Evolutionary conservation across 75 land plant species (phyloP), one percentile per base, ranked within the genome.

Genomic region (Picea sitchensis): DNA sequence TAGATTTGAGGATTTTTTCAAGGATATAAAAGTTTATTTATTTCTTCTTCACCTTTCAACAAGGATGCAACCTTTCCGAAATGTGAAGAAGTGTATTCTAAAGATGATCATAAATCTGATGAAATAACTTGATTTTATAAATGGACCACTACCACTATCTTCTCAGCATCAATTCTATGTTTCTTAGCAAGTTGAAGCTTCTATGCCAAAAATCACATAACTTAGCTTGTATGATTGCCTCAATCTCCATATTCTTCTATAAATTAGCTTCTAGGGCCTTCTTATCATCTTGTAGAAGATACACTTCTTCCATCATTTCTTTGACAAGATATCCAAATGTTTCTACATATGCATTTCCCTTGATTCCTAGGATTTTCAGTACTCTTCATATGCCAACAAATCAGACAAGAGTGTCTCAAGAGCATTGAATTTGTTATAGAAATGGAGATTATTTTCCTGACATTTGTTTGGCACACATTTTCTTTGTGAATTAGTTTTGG

Each of bases 11-110:
- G 44, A 61, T 31, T 72, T 14, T 78, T 83, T 91, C 41, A 83
- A 73, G 73, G 77, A 83, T 61, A 14, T 76, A 85, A 79, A 62
- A 91, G 69, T 67, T 86, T 91, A 14, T 79, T 86, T 78, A 84
- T 78, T 76, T 91, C 92, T 80, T 88, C 92, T 80, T 88, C 92
- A 32, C 84, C 80, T 81, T 86, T 88, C 60, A 91, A 77, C 30
- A 91, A 73, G 31, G 86, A 90, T 32, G 85, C 75, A 77, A 88
- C 90, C 82, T 86, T 88, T 26, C 83, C 82, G 67, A 85, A 77
- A 26, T 87, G 76, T 84, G 83, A 20, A 73, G 76, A 44, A 54
- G 6, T 73, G 1, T 73, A 7, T 73, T 73, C 58, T 54, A 56
- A 21, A 73, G 76, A 81, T 20, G 80, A 60, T 41, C 61, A 57